Base-by-base conservation (phyloP, 2,329 filamentous ascomycete species). In the Boeremia lycopersici region DNA sequence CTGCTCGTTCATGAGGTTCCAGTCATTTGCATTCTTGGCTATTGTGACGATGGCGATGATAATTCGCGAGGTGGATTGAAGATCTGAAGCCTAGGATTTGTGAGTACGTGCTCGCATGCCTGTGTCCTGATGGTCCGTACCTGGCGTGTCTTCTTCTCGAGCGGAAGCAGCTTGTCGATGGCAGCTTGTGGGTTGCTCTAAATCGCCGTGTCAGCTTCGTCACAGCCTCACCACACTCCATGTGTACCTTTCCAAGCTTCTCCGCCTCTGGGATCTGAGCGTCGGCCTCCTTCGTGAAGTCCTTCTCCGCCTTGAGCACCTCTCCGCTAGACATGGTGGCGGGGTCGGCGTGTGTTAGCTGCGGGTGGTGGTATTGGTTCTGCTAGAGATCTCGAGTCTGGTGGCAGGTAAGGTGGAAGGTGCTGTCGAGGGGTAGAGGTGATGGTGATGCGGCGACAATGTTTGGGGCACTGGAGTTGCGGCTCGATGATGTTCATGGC, bases 101-200 rank as follows among this genome's bases (percentile, higher is more conserved):
- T 70, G 62, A 71, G 67, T 56, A 52, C 50, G 23, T 49, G 71
- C 36, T 43, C 4, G 33, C 43, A 28, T 43, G 31, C 47, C 53
- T 28, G 19, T 29, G 34, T 41, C 49, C 28, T 25, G 53, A 53
- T 15, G 13, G 48, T 34, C 59, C 54, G 43, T 79, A 96, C 92
- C 85, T 99, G 95, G 81, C 95, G 89, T 65, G 95, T 91, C 81
- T 98, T 93, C 81, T 99, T 99, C 84, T 99, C 95, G 60, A 99
- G 83, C 39, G 83, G 81, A 53, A 92, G 83, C 67, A 99, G 89
- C 83, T 97, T 97, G 79, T 99, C 95, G 73, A 99, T 89, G 53
- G 93, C 93, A 57, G 84, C 88, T 77, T 91, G 87, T 53, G 96
- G 84, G 78, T 97, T 90, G 70, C 82, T 86, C 88, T 89, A 35